These are phyloP conservation scores for Zasmidium citrigriseum DNA, from an alignment of 2,329 filamentous ascomycete species.

Conservation along the genomic window DNA sequence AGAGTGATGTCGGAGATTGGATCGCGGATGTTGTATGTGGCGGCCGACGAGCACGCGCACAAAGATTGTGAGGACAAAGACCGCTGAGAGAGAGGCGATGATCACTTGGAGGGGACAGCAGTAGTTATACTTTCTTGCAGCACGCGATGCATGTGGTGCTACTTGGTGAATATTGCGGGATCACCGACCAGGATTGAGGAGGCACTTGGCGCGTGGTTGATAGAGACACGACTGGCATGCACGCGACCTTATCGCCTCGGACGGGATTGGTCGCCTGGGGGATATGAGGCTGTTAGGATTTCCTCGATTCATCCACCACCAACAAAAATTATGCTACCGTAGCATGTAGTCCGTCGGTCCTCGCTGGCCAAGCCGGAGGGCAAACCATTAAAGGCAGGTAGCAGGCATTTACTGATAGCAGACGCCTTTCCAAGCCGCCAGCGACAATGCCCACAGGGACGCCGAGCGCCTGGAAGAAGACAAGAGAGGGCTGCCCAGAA, in stretches of 20 bases:
- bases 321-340: constrained; percentile 14
- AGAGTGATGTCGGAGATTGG: not conserved
- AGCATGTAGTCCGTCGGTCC: constrained; percentile 13
- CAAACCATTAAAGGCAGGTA: constrained; percentile 22
- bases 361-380: constrained; percentile 21
- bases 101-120: not conserved
- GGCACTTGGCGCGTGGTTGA: constrained; percentile 6
- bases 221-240: constrained; percentile 17
- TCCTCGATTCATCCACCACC: not conserved
- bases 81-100: not conserved
- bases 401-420: constrained; percentile 14
- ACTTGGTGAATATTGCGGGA: constrained; percentile 4
- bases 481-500: constrained; percentile 3
- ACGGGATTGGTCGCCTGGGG: constrained; percentile 9
- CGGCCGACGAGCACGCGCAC: not conserved
- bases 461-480: constrained; percentile 1
- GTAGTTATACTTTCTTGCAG: constrained; percentile 2
- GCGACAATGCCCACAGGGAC: constrained; percentile 4
- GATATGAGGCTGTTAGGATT: not conserved
- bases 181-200: constrained; percentile 16
- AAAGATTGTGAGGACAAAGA: constrained; percentile 1
- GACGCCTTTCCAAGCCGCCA: constrained; percentile 2
- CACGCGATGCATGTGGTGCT: not conserved
- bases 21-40: not conserved
- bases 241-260: constrained; percentile 20